Evolutionary conservation across 2,329 filamentous ascomycete genomes (phyloP).

Genomic region (Penicillium sp.): DNA sequence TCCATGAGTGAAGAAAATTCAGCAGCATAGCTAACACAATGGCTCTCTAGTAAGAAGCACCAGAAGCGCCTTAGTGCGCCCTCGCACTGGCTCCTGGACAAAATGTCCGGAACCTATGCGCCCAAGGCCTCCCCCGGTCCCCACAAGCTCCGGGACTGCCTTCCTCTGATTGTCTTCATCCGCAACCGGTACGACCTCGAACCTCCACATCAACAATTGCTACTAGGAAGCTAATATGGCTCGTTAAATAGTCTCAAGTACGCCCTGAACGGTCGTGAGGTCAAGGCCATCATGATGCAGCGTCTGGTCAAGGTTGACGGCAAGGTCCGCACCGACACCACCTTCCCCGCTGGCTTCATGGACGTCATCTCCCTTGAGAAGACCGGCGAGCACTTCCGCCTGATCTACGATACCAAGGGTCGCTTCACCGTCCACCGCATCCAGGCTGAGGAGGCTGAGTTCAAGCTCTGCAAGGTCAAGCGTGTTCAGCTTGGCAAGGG

Average conservation of each 20-base stretch:
- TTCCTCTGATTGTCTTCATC: slow-evolving; percentile 98
- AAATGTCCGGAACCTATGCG: slow-evolving; percentile 87
- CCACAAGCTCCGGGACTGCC: slow-evolving; percentile 99
- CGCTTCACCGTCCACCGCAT: slow-evolving; percentile 99
- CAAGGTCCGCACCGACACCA: slow-evolving; percentile 98
- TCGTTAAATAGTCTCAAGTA: slow-evolving; percentile 84
- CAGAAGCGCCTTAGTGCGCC: slow-evolving; percentile 99
- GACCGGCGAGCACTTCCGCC: slow-evolving; percentile 99
- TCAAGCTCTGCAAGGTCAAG: slow-evolving; percentile 99
- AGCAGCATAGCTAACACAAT: slow-evolving; percentile 26
- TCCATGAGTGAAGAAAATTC: background rate
- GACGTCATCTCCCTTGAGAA: slow-evolving; percentile 99
- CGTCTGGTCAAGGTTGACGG: slow-evolving; percentile 99
- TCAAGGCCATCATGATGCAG: slow-evolving; percentile 98
- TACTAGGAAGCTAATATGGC: slow-evolving; percentile 13
- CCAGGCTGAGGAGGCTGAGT: slow-evolving; percentile 96
- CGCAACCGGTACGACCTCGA: slow-evolving; percentile 60
- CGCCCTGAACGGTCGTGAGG: slow-evolving; percentile 97
- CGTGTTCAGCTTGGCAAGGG: slow-evolving; percentile 98
- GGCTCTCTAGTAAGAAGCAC: slow-evolving; percentile 82
- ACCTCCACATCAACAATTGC: background rate
- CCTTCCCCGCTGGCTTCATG: slow-evolving; percentile 98
- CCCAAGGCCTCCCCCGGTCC: slow-evolving; percentile 77
- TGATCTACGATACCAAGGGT: slow-evolving; percentile 99
- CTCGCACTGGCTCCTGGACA: slow-evolving; percentile 99